Conservation (phyloP, 495 filamentous ascomycete species). For the Lasiosphaeria miniovina region DNA sequence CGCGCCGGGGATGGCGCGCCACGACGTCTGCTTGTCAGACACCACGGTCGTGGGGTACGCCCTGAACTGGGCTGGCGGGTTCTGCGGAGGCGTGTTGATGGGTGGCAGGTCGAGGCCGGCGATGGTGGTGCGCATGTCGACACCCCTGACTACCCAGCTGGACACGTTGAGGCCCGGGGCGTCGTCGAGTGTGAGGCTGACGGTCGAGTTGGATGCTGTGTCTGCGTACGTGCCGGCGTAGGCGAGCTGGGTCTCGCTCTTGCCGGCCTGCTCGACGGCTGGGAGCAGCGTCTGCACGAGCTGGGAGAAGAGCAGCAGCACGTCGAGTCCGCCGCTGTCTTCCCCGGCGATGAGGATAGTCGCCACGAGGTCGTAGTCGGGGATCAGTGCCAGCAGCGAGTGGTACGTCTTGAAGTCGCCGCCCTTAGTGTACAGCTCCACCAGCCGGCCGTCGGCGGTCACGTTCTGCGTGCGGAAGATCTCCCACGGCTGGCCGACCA, state of each 20-base stretch:
- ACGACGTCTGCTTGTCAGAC: slow-evolving; percentile 20
- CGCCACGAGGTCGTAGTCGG: slow-evolving; percentile 53
- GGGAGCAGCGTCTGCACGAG: slow-evolving; percentile 40
- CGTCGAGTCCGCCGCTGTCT: slow-evolving; percentile 25
- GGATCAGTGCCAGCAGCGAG: slow-evolving; percentile 43
- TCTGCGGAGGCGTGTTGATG: slow-evolving; percentile 11
- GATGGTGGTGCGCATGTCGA: slow-evolving; percentile 34
- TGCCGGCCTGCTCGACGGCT: slow-evolving; percentile 45
- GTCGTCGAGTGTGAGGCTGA: slow-evolving; percentile 43
- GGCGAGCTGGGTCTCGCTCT: slow-evolving; percentile 31
- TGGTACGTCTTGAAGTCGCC: slow-evolving; percentile 51
- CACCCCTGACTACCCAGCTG: slow-evolving; percentile 39
- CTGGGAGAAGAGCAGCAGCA: slow-evolving; percentile 29
- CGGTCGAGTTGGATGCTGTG: slow-evolving; percentile 36
- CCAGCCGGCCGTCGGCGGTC: slow-evolving; percentile 35
- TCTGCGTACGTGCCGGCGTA: slow-evolving; percentile 43
- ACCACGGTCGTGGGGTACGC: slow-evolving; percentile 32
- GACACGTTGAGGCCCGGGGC: slow-evolving; percentile 41
- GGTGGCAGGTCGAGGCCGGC: slow-evolving; percentile 6
- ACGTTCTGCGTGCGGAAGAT: slow-evolving; percentile 38
- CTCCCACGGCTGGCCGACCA: slow-evolving; percentile 57
- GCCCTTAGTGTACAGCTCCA: slow-evolving; percentile 56
- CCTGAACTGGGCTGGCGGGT: slow-evolving; percentile 9
- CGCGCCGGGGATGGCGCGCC: slow-evolving; percentile 28
- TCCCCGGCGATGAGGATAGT: slow-evolving; percentile 43